phyloP scores from a whole-genome alignment of 2,329 filamentous ascomycete species.

The Paecilomyces sp. region DNA sequence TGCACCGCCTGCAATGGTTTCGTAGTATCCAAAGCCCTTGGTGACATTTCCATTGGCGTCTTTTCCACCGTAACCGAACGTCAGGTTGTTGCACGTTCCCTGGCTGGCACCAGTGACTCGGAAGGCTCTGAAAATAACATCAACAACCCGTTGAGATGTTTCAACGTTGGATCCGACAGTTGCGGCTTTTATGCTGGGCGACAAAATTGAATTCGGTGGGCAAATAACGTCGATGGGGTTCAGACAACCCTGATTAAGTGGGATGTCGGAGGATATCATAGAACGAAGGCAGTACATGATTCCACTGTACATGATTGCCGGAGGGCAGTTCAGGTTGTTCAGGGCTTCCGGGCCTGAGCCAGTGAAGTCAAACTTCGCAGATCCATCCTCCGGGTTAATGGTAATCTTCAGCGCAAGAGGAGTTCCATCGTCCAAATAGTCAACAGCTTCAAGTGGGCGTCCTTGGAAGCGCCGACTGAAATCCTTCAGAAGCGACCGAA shows the following conservation, averaged over 20 bases:
- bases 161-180: slow-evolving; percentile 80
- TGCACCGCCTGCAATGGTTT: slow-evolving; percentile 75
- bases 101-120: slow-evolving; percentile 70
- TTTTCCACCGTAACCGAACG: slow-evolving; percentile 73
- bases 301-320: slow-evolving; percentile 74
- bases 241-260: slow-evolving; percentile 78
- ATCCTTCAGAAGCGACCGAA: slow-evolving; percentile 64
- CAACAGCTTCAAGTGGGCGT: slow-evolving; percentile 63
- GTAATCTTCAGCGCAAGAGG: slow-evolving; percentile 68
- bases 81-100: slow-evolving; percentile 78
- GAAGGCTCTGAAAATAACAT: slow-evolving; percentile 77
- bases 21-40: slow-evolving; percentile 81
- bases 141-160: slow-evolving; percentile 71
- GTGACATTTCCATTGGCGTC: slow-evolving; percentile 47
- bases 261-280: slow-evolving; percentile 74
- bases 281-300: slow-evolving; percentile 82
- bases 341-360: slow-evolving; percentile 76
- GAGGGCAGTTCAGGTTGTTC: slow-evolving; percentile 71
- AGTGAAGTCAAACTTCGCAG: slow-evolving; percentile 70
- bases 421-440: slow-evolving; percentile 83
- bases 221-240: slow-evolving; percentile 68
- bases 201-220: slow-evolving; percentile 64
- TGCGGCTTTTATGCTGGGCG: slow-evolving; percentile 67
- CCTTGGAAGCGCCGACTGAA: slow-evolving; percentile 64
- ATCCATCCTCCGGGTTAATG: slow-evolving; percentile 66